Evolutionary conservation across 75 land plant species (phyloP), one percentile per base, ranked within the genome.

Genomic region (Picea glauca): DNA sequence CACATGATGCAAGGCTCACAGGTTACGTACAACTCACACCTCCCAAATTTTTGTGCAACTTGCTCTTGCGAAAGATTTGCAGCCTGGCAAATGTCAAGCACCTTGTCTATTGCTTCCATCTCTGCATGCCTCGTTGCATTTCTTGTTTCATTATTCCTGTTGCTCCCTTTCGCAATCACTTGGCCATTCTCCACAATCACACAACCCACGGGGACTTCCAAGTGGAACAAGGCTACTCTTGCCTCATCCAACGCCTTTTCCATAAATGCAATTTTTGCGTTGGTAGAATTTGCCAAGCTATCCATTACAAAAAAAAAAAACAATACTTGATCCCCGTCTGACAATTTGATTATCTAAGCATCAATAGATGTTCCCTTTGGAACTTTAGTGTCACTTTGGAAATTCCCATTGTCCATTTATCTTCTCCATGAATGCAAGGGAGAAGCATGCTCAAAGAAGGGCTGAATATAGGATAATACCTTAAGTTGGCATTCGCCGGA

Each of bases 1-100:
- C 99, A 97, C 99, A 97, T 97, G 33, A 97, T 95, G 80, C 99
- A 97, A 23, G 99, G 98, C 78, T 97, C 99, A 76, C 99, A 97
- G 58, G 99, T 97, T 26, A 95, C 99, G 83, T 90, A 97, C 62
- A 95, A 91, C 73, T 79, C 85, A 74, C 95, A 94, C 26, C 70
- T 82, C 65, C 86, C 84, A 58, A 97, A 97, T 20, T 78, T 87
- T 63, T 87, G 78, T 59, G 90, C 85, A 38, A 93, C 82, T 76
- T 91, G 83, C 57, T 73, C 23, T 54, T 74, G 76, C 31, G 87
- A 67, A 26, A 91, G 80, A 54, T 85, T 89, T 57, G 32, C 3
- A n/a, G 77, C 77, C 74, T 84, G 88, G 94, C 96, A 95, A 35
- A 78, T 70, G 26, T 79, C 68, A 17, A 97, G 85, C 21, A 96